These are phyloP conservation scores for Puccinellia tenuiflora DNA, from an alignment of 176 grass and related monocot species.

Conservation along the genomic window DNA sequence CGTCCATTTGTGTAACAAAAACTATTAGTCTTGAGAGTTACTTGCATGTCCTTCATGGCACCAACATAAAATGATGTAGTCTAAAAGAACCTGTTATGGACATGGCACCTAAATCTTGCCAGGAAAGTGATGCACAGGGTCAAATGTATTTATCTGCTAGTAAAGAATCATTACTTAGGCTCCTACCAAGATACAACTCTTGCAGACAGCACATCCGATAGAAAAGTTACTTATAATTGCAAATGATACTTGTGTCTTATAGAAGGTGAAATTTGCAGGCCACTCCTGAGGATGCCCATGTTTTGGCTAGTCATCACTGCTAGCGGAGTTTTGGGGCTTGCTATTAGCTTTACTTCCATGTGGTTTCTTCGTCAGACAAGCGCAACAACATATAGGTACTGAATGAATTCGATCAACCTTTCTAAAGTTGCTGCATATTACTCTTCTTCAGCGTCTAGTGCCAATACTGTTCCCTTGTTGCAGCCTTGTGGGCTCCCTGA, in stretches of 20 bases:
- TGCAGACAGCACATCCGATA: not conserved
- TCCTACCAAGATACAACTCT: not conserved
- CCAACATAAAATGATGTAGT: not conserved
- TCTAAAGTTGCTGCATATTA: not conserved
- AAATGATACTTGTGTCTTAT: constrained; percentile 1
- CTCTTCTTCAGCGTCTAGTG: not conserved
- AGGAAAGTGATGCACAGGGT: not conserved
- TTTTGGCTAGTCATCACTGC: constrained; percentile 84
- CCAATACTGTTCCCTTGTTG: not conserved
- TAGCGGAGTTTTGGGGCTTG: constrained; percentile 87
- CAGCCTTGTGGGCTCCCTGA: constrained; percentile 90
- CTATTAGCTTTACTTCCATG: constrained; percentile 92
- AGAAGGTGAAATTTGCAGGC: constrained; percentile 52
- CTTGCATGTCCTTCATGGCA: not conserved
- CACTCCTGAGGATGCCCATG: constrained; percentile 72
- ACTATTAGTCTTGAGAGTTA: not conserved
- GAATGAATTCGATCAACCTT: not conserved
- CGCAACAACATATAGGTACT: constrained; percentile 88
- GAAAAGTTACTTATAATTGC: not conserved
- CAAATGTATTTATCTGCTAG: not conserved
- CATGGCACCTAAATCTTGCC: not conserved
- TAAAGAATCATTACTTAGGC: not conserved
- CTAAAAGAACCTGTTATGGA: not conserved
- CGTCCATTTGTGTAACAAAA: not conserved
- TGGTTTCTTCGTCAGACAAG: constrained; percentile 99